A percentile compares a stretch with the other conserved stretches of the same genome.
These are phyloP conservation scores for Graphilbum ipis-grandicollis DNA, from an alignment of 2,329 filamentous ascomycete species.

Conservation along the genomic window DNA sequence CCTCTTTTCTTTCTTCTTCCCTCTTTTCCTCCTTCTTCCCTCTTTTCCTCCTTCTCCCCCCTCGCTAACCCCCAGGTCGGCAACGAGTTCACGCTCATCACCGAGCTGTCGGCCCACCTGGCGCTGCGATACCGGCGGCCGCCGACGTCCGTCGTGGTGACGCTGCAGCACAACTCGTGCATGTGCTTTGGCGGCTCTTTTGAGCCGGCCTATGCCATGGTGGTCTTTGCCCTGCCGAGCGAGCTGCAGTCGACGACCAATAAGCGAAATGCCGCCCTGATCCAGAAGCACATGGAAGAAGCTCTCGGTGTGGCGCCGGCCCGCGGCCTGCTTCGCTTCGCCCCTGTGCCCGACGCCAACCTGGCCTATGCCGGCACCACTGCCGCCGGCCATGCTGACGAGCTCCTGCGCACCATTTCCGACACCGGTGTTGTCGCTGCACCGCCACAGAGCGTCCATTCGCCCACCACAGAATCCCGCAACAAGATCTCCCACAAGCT, in stretches of 20 bases:
- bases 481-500: constrained; percentile 16
- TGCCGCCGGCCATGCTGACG: constrained; percentile 48
- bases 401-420: constrained; percentile 17
- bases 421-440: not conserved
- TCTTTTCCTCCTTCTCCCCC: not conserved
- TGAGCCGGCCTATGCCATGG: constrained; percentile 64
- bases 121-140: constrained; percentile 61
- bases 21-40: not conserved
- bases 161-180: constrained; percentile 57
- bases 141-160: constrained; percentile 56
- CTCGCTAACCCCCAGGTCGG: constrained; percentile 33
- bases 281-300: constrained; percentile 60
- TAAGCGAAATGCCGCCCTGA: constrained; percentile 60
- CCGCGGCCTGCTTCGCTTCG: constrained; percentile 58
- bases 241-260: constrained; percentile 60
- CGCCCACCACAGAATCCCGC: not conserved
- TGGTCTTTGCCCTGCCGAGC: constrained; percentile 50
- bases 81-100: constrained; percentile 59
- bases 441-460: too few relatives aligned
- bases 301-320: constrained; percentile 46
- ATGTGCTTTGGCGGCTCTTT: constrained; percentile 60
- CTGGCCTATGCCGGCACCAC: constrained; percentile 56
- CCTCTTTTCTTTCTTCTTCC: not conserved
- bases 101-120: constrained; percentile 54
- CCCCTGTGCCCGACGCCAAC: constrained; percentile 52